phyloP scores from a whole-genome alignment of 257 asterid genomes.

The Nyctanthes arbortristis region DNA sequence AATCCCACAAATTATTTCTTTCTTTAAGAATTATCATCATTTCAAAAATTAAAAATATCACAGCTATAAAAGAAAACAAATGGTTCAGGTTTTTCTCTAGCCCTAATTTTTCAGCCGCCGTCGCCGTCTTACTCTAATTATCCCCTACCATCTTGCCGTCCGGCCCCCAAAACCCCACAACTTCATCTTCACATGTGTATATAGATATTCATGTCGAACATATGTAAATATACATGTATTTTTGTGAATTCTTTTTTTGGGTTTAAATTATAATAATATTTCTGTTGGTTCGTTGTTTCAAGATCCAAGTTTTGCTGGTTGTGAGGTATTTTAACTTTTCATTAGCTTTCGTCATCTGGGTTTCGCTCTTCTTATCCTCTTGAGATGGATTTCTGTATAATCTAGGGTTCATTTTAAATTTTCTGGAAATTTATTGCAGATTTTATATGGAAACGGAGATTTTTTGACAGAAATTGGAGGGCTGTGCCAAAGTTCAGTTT shows the following conservation, averaged over 20 bases:
- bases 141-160: slow-evolving; percentile 21
- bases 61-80: neutral
- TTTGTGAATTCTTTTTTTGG: slow-evolving; percentile 15
- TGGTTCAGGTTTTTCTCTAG: neutral
- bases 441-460: slow-evolving; percentile 26
- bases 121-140: slow-evolving; percentile 38
- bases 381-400: neutral
- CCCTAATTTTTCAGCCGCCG: neutral
- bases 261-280: neutral
- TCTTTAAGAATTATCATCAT: no score
- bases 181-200: neutral
- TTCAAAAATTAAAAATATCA: neutral
- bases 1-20: no score
- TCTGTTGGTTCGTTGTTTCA: slow-evolving; percentile 4
- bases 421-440: slow-evolving; percentile 36
- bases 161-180: slow-evolving; percentile 30
- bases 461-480: slow-evolving; percentile 19
- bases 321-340: neutral
- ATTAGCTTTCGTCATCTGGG: neutral
- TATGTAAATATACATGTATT: neutral
- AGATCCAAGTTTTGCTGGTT: neutral
- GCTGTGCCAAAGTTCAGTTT: slow-evolving; percentile 5
- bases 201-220: neutral
- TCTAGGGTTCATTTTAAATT: slow-evolving; percentile 12
- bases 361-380: neutral